Conservation (phyloP, 2,329 filamentous ascomycete genomes). For the Paecilomyces dactylethromorphus region DNA sequence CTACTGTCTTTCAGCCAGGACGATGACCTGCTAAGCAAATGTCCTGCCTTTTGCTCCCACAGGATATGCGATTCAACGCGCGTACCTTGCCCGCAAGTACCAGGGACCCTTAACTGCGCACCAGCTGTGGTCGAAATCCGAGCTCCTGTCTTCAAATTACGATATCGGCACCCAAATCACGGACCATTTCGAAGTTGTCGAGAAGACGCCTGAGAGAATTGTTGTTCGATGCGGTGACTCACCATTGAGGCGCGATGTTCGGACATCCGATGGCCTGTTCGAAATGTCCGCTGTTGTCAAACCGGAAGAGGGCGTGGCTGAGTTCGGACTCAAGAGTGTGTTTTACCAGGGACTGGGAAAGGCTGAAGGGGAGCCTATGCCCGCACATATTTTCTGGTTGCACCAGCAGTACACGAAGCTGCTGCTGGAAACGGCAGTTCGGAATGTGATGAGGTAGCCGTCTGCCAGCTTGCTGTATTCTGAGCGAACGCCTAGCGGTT, state of each 20-base stretch:
- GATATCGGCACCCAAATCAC: constrained; percentile 58
- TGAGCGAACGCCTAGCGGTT: too few species aligned
- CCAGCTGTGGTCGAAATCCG: constrained; percentile 55
- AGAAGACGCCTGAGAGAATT: constrained; percentile 55
- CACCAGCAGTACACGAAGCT: constrained; percentile 53
- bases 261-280: constrained; percentile 60
- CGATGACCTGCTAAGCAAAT: neutral
- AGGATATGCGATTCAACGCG: constrained; percentile 49
- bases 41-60: constrained; percentile 1
- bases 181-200: constrained; percentile 66
- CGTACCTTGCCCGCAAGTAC: constrained; percentile 55
- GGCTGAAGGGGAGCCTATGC: constrained; percentile 39
- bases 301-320: constrained; percentile 52
- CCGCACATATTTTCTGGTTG: constrained; percentile 41
- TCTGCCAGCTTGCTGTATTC: too few species aligned
- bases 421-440: constrained; percentile 48
- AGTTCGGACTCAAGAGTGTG: constrained; percentile 59
- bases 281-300: constrained; percentile 58
- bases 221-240: constrained; percentile 61
- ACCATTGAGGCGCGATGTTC: constrained; percentile 50
- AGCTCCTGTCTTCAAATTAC: constrained; percentile 53
- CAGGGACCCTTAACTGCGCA: constrained; percentile 47
- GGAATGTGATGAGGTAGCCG: constrained; percentile 17
- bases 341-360: constrained; percentile 52
- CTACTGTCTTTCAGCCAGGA: neutral